Evolutionary conservation across 805 yeast genomes (phyloP).

Genomic region (Brettanomyces naardenensis): DNA sequence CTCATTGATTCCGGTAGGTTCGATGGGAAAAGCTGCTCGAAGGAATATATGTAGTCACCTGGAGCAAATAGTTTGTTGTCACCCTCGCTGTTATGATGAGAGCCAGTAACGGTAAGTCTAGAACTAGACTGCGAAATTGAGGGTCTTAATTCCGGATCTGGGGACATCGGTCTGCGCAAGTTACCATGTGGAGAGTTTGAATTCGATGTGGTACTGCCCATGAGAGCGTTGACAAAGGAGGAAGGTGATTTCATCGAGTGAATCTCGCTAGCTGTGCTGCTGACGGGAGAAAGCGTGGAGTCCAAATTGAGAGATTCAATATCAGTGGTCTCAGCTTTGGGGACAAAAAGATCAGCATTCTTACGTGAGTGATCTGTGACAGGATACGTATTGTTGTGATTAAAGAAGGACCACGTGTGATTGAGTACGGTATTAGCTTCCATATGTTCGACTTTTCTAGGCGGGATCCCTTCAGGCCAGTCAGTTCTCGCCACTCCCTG

Average conservation of each 20-base stretch:
- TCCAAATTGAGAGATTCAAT: slow-evolving; percentile 31
- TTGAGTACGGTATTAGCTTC: slow-evolving; percentile 62
- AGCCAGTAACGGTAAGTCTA: background rate
- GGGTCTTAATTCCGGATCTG: slow-evolving; percentile 1
- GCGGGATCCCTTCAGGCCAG: slow-evolving; percentile 99
- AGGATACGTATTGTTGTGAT: slow-evolving; percentile 24
- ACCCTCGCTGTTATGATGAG: slow-evolving; percentile 8
- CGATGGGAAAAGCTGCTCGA: slow-evolving; percentile 81
- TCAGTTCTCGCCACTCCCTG: slow-evolving; percentile 73
- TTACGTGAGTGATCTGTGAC: slow-evolving; percentile 25
- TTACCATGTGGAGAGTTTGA: background rate
- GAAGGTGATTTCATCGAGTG: slow-evolving; percentile 20
- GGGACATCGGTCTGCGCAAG: background rate
- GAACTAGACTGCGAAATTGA: background rate
- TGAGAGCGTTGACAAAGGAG: slow-evolving; percentile 22
- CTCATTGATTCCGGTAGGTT: slow-evolving; percentile 72
- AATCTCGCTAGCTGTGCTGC: slow-evolving; percentile 15
- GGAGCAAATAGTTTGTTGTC: slow-evolving; percentile 48
- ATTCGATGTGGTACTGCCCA: slow-evolving; percentile 18
- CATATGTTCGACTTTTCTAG: slow-evolving; percentile 57
- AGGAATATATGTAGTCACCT: slow-evolving; percentile 89
- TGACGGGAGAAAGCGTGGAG: slow-evolving; percentile 22
- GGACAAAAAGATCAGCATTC: slow-evolving; percentile 41
- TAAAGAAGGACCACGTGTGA: slow-evolving; percentile 90
- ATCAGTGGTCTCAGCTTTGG: slow-evolving; percentile 17